Conservation (phyloP, 2,329 filamentous ascomycete genomes). For the Rhinocladiella mackenziei region DNA sequence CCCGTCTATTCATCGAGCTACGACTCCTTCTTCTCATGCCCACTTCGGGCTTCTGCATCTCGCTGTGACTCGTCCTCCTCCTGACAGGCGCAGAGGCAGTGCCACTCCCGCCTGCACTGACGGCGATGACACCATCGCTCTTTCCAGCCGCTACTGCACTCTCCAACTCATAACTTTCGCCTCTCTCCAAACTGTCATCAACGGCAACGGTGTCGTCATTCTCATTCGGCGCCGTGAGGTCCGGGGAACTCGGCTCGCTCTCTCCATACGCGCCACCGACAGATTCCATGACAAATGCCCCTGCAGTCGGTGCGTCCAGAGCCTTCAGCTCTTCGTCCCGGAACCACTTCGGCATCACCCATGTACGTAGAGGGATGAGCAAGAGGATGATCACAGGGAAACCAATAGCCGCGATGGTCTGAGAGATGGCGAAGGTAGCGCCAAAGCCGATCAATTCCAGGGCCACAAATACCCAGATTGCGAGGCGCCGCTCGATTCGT, state of each 20-base stretch:
- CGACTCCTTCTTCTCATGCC: constrained; percentile 20
- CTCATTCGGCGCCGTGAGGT: constrained; percentile 14
- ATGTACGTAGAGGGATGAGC: constrained; percentile 63
- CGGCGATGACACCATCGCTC: neutral
- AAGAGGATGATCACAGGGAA: constrained; percentile 71
- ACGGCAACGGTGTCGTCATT: constrained; percentile 27
- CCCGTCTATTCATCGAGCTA: constrained; percentile 14
- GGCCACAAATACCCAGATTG: constrained; percentile 68
- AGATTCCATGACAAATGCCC: constrained; percentile 70
- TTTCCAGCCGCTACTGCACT: constrained; percentile 6
- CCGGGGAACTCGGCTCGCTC: constrained; percentile 28
- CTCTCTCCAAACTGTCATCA: constrained; percentile 41
- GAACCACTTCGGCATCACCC: constrained; percentile 61
- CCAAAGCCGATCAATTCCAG: constrained; percentile 68
- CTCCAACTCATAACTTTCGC: constrained; percentile 39
- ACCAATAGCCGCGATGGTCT: constrained; percentile 76
- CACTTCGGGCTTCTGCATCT: constrained; percentile 10
- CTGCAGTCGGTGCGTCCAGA: constrained; percentile 71
- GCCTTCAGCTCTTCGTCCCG: constrained; percentile 55
- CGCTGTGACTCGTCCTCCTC: constrained; percentile 21
- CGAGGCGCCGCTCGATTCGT: constrained; percentile 55
- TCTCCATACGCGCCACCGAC: constrained; percentile 61
- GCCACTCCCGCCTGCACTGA: constrained; percentile 11
- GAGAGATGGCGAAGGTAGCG: constrained; percentile 76
- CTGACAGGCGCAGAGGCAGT: neutral